Base-by-base conservation (phyloP, 108 stramenopile species). In the Ochromonas danica region DNA sequence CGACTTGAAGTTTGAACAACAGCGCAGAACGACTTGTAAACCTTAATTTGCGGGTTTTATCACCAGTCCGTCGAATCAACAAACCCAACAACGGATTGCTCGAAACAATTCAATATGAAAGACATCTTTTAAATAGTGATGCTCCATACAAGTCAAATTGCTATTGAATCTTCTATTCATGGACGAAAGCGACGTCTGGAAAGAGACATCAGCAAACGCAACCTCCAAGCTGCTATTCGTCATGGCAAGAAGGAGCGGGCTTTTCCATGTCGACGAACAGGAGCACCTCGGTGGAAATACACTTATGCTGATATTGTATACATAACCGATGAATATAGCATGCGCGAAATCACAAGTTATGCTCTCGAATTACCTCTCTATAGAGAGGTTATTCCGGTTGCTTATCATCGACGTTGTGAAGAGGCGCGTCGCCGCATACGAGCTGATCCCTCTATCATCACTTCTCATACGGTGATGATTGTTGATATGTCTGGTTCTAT, bases 401-500 rank as follows among this genome's bases (percentile, higher is more conserved):
- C 30, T 31, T 31, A 31, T 22, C 63, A 67, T 67, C 10, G 17
- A 33, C 63, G 31, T 10, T 31, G 17, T 67, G 63, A 36, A 67
- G 63, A 67, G 31, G 63, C 63, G 17, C 63, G 31, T 6, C 63
- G 63, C 31, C 17, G 63, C 30, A 31, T 67, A 67, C 63, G 31
- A 3, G 17, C 31, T 31, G 31, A 33, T 67, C 63, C 63, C 17
- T 31, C 30, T 33, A 67, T 31, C 63, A 67, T 67, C 17, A 67
- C 63, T 67, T 67, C 63, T 67, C 63, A 67, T 33, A 31, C 17
- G 30, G 31, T 67, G 17, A 67, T 67, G 63, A 33, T 67, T 31
- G 35, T 67, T 33, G 63, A 67, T 67, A 67, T 67, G 63, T 67
- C 63, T 67, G 63, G 63, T 67, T 67, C 63, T 22, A 67, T 67